Percentiles rank a stretch among this genome's conserved stretches.
These are phyloP conservation scores for Candida wancherniae DNA, from an alignment of 805 yeast species.

Conservation along the genomic window DNA sequence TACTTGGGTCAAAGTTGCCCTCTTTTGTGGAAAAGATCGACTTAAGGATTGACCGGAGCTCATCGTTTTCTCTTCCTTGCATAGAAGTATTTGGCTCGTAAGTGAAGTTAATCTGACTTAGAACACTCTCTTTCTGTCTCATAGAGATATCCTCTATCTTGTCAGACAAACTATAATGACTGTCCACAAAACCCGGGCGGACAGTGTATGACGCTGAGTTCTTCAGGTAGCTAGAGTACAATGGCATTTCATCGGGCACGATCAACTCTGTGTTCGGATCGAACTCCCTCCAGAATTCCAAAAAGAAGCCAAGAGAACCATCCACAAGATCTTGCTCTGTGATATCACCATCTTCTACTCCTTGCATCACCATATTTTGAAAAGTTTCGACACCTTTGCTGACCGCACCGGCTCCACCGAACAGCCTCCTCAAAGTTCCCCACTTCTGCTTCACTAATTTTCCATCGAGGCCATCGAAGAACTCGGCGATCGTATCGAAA, in stretches of 20 bases:
- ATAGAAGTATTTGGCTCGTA: slow-evolving; percentile 18
- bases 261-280: slow-evolving; percentile 33
- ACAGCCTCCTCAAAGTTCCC: slow-evolving; percentile 56
- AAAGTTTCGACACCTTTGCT: slow-evolving; percentile 56
- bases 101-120: slow-evolving; percentile 44
- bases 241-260: slow-evolving; percentile 29
- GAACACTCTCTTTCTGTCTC: slow-evolving; percentile 61
- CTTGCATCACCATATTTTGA: slow-evolving; percentile 58
- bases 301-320: slow-evolving; percentile 47
- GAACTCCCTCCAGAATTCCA: slow-evolving; percentile 61
- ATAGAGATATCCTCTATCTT: slow-evolving; percentile 56
- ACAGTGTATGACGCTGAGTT: slow-evolving; percentile 46
- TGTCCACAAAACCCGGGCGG: slow-evolving; percentile 14
- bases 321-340: slow-evolving; percentile 46
- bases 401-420: slow-evolving; percentile 49
- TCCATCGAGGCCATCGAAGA: slow-evolving; percentile 41
- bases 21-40: slow-evolving; percentile 57
- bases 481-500: slow-evolving; percentile 55
- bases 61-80: slow-evolving; percentile 20
- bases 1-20: slow-evolving; percentile 40
- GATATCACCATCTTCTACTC: slow-evolving; percentile 53
- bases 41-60: slow-evolving; percentile 40
- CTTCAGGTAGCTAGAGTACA: slow-evolving; percentile 39
- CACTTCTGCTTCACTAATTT: slow-evolving; percentile 58
- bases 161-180: slow-evolving; percentile 24